A percentile compares a stretch with the other conserved stretches of the same genome.
These are phyloP conservation scores for Dryadomyces quercus-mongolicae DNA, from an alignment of 2,329 filamentous ascomycete species.

Conservation along the genomic window DNA sequence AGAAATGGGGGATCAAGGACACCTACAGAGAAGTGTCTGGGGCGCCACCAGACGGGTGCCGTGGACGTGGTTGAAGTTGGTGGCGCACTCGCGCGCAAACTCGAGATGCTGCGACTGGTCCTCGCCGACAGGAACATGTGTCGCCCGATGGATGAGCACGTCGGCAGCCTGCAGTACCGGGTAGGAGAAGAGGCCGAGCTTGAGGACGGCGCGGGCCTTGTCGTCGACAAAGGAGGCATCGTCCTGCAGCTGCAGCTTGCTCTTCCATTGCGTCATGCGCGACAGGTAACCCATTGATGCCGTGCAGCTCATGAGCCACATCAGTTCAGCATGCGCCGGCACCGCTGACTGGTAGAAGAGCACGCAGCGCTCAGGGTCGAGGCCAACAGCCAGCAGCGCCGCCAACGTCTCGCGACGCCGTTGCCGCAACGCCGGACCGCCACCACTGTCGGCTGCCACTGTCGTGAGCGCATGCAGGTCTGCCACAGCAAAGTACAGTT, in stretches of 20 bases:
- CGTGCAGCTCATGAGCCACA: constrained; percentile 93
- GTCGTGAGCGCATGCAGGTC: constrained; percentile 85
- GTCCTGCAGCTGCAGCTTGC: constrained; percentile 56
- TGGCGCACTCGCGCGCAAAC: constrained; percentile 75
- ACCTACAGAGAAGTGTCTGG: constrained; percentile 54
- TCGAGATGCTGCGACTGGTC: constrained; percentile 93
- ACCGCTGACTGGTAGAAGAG: constrained; percentile 56
- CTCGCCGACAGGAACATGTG: constrained; percentile 92
- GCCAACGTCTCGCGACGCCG: constrained; percentile 67
- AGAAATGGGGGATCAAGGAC: background rate
- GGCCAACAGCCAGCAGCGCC: constrained; percentile 68
- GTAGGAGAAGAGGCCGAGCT: constrained; percentile 88
- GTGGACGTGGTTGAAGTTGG: constrained; percentile 73
- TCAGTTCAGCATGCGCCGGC: constrained; percentile 72
- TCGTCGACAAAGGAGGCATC: constrained; percentile 46
- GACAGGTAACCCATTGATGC: constrained; percentile 89
- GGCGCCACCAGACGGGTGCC: constrained; percentile 50
- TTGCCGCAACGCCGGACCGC: constrained; percentile 37
- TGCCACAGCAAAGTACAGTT: constrained; percentile 74
- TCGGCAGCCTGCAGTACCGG: constrained; percentile 93
- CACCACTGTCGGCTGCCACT: background rate
- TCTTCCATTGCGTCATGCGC: constrained; percentile 99
- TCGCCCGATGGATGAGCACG: constrained; percentile 78
- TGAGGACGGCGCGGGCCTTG: constrained; percentile 48
- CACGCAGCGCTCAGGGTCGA: constrained; percentile 63